A percentile compares a stretch with the other conserved stretches of the same genome.
Evolutionary conservation across 2,329 filamentous ascomycete species (phyloP).

Genomic region (Microdochium bolleyi): DNA sequence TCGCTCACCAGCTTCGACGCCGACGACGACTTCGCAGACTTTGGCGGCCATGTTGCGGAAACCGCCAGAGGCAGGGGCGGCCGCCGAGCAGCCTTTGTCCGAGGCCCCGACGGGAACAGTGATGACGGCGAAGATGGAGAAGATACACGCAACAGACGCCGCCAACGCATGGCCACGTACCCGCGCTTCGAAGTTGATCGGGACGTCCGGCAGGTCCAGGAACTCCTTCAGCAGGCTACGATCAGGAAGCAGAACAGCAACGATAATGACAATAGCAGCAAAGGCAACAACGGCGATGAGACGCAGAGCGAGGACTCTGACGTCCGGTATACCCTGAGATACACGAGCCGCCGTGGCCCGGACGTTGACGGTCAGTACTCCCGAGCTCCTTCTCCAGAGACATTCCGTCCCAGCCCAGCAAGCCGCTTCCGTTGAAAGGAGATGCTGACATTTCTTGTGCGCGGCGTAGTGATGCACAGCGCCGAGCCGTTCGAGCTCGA

Average conservation of each 20-base stretch:
- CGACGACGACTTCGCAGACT: no score
- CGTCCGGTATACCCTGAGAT: constrained; percentile 32
- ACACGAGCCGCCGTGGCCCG: constrained; percentile 22
- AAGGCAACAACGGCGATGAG: constrained; percentile 9
- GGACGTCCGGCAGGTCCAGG: neutral
- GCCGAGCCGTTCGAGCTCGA: constrained; percentile 26
- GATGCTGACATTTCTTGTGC: constrained; percentile 2
- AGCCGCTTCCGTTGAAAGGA: no score
- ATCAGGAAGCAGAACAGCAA: neutral
- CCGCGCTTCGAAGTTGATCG: neutral
- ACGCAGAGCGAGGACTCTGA: constrained; percentile 25
- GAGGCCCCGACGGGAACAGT: no score
- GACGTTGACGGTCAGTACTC: constrained; percentile 25
- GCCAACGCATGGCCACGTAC: neutral
- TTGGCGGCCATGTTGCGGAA: no score
- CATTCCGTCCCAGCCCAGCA: no score
- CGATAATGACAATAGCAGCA: constrained; percentile 7
- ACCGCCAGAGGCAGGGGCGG: neutral
- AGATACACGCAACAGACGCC: neutral
- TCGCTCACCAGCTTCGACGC: no score
- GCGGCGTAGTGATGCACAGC: constrained; percentile 25
- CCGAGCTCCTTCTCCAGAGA: neutral
- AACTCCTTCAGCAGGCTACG: neutral
- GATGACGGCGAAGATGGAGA: neutral
- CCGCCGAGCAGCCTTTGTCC: neutral